These are phyloP conservation scores for Chaetoceros tenuissimus DNA, from an alignment of 108 stramenopile species.

Conservation along the genomic window DNA sequence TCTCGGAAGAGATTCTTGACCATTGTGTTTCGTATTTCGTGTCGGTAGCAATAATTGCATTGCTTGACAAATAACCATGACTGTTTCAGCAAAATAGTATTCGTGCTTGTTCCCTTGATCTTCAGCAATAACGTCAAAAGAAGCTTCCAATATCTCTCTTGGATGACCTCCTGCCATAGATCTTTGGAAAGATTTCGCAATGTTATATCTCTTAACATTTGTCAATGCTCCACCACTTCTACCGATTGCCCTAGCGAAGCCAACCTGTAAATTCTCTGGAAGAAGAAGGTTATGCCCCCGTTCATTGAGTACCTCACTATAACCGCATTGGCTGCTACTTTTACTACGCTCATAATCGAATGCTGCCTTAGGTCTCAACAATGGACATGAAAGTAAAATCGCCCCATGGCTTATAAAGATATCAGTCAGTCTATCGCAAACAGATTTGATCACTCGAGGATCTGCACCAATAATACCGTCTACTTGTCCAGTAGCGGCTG, in stretches of 20 bases:
- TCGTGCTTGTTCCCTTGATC: constrained; percentile 25
- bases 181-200: constrained; percentile 53
- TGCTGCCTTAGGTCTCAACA: constrained; percentile 42
- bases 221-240: constrained; percentile 53
- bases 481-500: constrained; percentile 41
- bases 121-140: constrained; percentile 73
- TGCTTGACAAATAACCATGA: constrained; percentile 48
- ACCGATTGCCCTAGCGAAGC: constrained; percentile 65
- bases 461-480: constrained; percentile 63
- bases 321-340: constrained; percentile 23
- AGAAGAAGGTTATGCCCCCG: constrained; percentile 45
- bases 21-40: constrained; percentile 9
- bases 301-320: constrained; percentile 52
- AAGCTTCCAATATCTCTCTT: constrained; percentile 62
- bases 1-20: too few species aligned
- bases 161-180: constrained; percentile 71
- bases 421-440: constrained; percentile 24
- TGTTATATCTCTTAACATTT: constrained; percentile 64
- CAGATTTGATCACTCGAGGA: constrained; percentile 46
- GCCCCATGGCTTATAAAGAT: constrained; percentile 73
- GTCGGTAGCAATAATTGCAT: constrained; percentile 24
- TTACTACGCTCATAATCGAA: constrained; percentile 3
- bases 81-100: constrained; percentile 50
- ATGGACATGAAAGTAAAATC: constrained; percentile 42
- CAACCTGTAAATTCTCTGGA: constrained; percentile 57